Evolutionary conservation across 345 rosid species (phyloP).

Genomic region (Nephelium lappaceum): DNA sequence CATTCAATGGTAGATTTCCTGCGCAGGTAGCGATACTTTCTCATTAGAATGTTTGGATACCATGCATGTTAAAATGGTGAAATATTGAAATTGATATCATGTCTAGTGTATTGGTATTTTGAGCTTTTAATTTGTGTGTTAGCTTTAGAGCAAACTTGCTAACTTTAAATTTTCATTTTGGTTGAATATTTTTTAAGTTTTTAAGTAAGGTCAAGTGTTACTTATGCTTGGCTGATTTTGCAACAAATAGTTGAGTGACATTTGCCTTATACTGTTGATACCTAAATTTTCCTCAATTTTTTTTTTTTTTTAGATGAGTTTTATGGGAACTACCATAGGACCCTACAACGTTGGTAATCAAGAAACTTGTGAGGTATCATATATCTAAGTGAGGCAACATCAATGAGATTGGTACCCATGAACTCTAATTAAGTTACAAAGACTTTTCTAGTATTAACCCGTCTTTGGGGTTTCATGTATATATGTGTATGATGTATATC

Average conservation of each 20-base stretch:
- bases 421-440: not conserved
- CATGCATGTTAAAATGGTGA: not conserved
- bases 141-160: not conserved
- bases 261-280: not conserved
- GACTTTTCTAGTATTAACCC: not conserved
- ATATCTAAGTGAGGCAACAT: not conserved
- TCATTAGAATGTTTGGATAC: not conserved
- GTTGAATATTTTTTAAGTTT: not conserved
- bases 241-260: too few species aligned
- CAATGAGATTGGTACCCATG: not conserved
- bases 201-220: not conserved
- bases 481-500: too few species aligned
- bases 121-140: not conserved
- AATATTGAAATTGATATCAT: not conserved
- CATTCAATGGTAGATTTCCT: slow-evolving; percentile 34
- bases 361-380: not conserved
- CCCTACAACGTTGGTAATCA: not conserved
- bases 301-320: not conserved
- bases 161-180: not conserved
- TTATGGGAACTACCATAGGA: not conserved
- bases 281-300: not conserved
- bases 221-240: not conserved
- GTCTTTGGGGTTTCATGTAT: not conserved
- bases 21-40: slow-evolving; percentile 29
- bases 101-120: not conserved